Conservation (phyloP, 2,329 filamentous ascomycete species). For the Trichoderma atrobrunneum region DNA sequence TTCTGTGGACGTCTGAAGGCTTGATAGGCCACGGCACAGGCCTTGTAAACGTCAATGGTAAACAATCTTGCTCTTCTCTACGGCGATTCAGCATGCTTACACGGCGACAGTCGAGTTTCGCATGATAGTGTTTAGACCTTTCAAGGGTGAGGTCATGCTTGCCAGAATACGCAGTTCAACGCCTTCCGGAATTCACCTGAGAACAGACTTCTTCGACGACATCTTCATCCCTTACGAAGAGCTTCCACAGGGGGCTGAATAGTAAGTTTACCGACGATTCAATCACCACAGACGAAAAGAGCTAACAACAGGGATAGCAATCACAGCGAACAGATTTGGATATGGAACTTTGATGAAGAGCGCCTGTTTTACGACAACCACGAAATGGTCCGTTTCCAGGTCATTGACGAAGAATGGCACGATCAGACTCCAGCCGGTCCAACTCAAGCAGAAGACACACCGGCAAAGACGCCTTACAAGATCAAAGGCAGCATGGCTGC, state of each 20-base stretch:
- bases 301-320: slow-evolving; percentile 50
- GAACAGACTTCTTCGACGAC: slow-evolving; percentile 91
- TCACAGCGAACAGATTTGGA: slow-evolving; percentile 74
- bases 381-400: slow-evolving; percentile 81
- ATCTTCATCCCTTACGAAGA: slow-evolving; percentile 75
- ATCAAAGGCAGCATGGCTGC: slow-evolving; percentile 65
- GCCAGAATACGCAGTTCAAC: slow-evolving; percentile 77
- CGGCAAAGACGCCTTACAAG: slow-evolving; percentile 67
- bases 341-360: slow-evolving; percentile 74
- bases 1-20: slow-evolving; percentile 86
- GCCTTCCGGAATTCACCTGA: slow-evolving; percentile 70
- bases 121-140: slow-evolving; percentile 89
- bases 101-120: slow-evolving; percentile 76
- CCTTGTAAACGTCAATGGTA: slow-evolving; percentile 90
- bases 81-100: background rate
- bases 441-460: slow-evolving; percentile 57
- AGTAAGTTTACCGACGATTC: slow-evolving; percentile 51
- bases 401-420: slow-evolving; percentile 86
- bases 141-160: slow-evolving; percentile 88
- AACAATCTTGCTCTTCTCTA: background rate
- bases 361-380: slow-evolving; percentile 85
- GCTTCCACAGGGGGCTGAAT: slow-evolving; percentile 72
- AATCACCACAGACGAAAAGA: background rate
- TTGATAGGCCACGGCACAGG: slow-evolving; percentile 91
- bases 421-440: slow-evolving; percentile 77